Base-by-base conservation (phyloP, 164 flowering plant species). In the Vitis riparia region DNA sequence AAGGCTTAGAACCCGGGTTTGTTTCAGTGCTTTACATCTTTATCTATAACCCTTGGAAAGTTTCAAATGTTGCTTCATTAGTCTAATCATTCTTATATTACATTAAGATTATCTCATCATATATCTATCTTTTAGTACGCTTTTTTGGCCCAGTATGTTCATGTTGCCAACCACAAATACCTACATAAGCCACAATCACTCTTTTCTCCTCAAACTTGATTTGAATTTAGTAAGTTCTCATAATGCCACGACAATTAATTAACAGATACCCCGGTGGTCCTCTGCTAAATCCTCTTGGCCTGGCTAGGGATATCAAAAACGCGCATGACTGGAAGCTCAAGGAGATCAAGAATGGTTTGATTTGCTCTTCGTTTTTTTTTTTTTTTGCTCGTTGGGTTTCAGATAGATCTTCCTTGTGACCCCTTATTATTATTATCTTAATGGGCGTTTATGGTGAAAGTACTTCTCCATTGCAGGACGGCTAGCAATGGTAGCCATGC, bases 231-330 rank as follows among this genome's bases (percentile, higher is more conserved):
- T 37, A 37, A 37, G 44, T 37, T 3, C 7, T 37, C 7, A 37
- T 37, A 37, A 37, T 37, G 44, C 44, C 6, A 23, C 47, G 23
- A 16, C 49, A 27, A 61, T 29, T 62, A 55, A 56, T 37, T 4
- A 47, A 73, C 87, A 92, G 97, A 67, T 90, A 94, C 59, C 98
- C 97, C 30, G 97, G 98, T 15, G 98, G 97, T 55, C 97, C 97
- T 17, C 30, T 94, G 76, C 76, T 92, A 37, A 91, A 94, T 75
- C 97, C 98, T 37, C 93, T 90, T 67, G 97, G 97, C 61, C 78
- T 94, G 72, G 98, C 93, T 9, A 94, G 85, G 83, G 92, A 91
- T 51, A 82, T 85, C 27, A 84, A 82, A 47, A 80, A 71, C 53
- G 94, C 93, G 59, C 83, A 81, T 11, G 91, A 80, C 1, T 87